Percentiles rank a stretch among this genome's conserved stretches.
phyloP scores from a whole-genome alignment of 2,329 filamentous ascomycete genomes.

The Botrytis byssoidea region DNA sequence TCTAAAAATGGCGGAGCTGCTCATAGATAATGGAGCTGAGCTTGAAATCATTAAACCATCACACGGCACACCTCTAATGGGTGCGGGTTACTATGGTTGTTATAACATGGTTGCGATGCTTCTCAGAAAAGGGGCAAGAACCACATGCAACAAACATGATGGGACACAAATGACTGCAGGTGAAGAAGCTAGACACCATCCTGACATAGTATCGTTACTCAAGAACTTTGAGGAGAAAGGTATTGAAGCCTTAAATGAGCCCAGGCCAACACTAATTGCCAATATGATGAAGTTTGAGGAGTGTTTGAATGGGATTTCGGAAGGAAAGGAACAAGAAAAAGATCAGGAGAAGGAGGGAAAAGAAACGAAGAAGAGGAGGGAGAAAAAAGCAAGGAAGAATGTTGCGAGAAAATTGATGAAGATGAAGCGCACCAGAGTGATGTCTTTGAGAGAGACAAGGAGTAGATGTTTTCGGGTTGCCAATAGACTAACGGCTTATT shows the following conservation, averaged over 20 bases:
- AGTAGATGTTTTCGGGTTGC: background rate
- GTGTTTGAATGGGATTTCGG: background rate
- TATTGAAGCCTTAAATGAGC: background rate
- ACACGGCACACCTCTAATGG: background rate
- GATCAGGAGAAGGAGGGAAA: background rate
- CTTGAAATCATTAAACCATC: background rate
- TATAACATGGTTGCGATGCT: background rate
- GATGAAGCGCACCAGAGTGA: background rate
- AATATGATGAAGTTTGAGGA: background rate
- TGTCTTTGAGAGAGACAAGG: background rate
- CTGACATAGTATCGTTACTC: background rate
- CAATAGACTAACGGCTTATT: background rate
- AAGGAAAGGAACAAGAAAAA: background rate
- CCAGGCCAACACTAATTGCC: background rate
- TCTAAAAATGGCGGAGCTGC: background rate
- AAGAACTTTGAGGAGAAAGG: background rate
- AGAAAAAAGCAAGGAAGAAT: no score
- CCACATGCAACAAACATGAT: background rate
- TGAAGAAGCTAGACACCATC: background rate
- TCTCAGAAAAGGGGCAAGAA: background rate
- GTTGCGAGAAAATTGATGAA: background rate
- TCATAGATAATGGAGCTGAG: background rate
- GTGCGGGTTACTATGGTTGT: background rate
- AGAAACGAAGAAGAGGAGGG: background rate
- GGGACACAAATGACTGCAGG: background rate